Evolutionary conservation across 1,284 basidiomycete species (phyloP), one percentile per base, ranked within the genome.

Genomic region (Vanrija pseudolonga): DNA sequence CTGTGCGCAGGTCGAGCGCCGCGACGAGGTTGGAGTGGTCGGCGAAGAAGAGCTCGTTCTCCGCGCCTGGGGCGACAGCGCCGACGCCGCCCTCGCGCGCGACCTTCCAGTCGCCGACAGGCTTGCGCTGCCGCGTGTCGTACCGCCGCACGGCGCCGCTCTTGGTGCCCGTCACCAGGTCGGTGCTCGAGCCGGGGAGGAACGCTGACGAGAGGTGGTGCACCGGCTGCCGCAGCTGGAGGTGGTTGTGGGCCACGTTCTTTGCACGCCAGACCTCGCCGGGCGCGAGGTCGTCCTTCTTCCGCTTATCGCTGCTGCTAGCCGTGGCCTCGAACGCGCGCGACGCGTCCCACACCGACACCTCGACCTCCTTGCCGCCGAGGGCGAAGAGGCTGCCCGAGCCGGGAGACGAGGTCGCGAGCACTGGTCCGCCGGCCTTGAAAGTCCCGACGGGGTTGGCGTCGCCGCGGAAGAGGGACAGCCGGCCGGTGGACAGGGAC

Each of bases 301-400:
- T 90, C 60, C 88, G 78, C 72, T 91, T 92, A 20, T 68, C 66
- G 15, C 62, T 50, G 4, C 45, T 28, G 1, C 55, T 42, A n/a
- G n/a, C n/a, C 6, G 54, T 28, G 8, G 43, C 20, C 9, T 62
- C 64, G 47, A 94, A 89, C 0, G 89, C 84, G 41, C 77, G 73
- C 65, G 90, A 85, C 3, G 84, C 81, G 66, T 90, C 81, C 87
- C 89, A 94, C 1, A 93, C 67, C 1, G 89, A 90, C 3, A 91
- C 72, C 56, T 93, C 89, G 17, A 94, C 88, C 72, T 94, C 91
- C 63, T 93, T 86, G 4, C 91, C 91, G 6, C 87, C 91, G 59
- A 90, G 87, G 0, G 85, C 83, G 74, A 94, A 91, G 0, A 81
- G 80, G 22, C 78, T 69, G 5, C 74, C 75, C 49, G 82, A 81